Conservation (phyloP, 225 moss, liverwort and hornwort genomes). For the Bryoerythrophyllum caledonicum region DNA sequence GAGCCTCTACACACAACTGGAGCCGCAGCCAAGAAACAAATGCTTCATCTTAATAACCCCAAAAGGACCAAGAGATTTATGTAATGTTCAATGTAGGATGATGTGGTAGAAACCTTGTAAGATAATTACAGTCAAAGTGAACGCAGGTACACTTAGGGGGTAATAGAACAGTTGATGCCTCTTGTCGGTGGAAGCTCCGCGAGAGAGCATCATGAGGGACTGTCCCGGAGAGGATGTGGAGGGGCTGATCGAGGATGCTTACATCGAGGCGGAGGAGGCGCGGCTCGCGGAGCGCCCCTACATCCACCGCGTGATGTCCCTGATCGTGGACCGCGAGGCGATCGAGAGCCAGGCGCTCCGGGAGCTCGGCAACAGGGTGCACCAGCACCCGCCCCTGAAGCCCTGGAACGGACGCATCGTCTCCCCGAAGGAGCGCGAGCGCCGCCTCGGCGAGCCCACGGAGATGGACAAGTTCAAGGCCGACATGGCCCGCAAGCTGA, state of each 20-base stretch:
- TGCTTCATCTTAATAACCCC: too few relatives aligned
- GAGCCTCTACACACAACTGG: too few relatives aligned
- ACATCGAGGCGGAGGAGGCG: constrained; percentile 41
- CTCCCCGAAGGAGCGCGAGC: constrained; percentile 24
- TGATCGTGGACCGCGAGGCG: constrained; percentile 41
- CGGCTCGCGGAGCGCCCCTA: constrained; percentile 39
- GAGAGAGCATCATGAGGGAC: constrained; percentile 41
- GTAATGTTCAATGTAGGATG: too few relatives aligned
- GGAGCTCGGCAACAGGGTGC: constrained; percentile 39
- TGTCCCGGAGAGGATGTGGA: constrained; percentile 39
- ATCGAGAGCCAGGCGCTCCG: constrained; percentile 35
- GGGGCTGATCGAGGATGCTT: constrained; percentile 30
- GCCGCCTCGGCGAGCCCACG: constrained; percentile 33
- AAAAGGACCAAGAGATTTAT: too few relatives aligned
- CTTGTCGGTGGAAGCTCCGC: too few relatives aligned
- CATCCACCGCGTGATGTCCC: constrained; percentile 21
- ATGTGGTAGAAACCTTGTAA: too few relatives aligned
- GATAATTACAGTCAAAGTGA: too few relatives aligned
- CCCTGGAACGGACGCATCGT: constrained; percentile 33
- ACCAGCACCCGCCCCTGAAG: constrained; percentile 31
- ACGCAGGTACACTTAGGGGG: too few relatives aligned
- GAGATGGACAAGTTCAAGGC: constrained; percentile 36
- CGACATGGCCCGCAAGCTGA: constrained; percentile 30
- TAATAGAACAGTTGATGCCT: too few relatives aligned
- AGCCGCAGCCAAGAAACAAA: background rate